Percentiles rank a stretch among this genome's conserved stretches.
Evolutionary conservation across 768 basidiomycete species (phyloP).

Genomic region (Termitomyces sp.): DNA sequence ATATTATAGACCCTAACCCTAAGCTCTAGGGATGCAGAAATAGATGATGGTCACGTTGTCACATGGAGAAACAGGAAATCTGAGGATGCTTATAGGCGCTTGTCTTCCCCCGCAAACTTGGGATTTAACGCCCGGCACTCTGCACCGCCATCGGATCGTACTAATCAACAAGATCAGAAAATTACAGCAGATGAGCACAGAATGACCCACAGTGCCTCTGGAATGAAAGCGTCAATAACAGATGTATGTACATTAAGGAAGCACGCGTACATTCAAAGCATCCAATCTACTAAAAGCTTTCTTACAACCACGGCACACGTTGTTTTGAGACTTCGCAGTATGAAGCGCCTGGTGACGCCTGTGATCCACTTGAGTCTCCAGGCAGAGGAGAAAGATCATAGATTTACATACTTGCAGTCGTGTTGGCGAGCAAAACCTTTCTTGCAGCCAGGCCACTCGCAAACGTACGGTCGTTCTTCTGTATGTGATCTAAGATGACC

Average conservation of each 20-base stretch:
- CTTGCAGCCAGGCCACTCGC: slow-evolving; percentile 90
- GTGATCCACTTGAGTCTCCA: slow-evolving; percentile 7
- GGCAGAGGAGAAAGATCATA: neutral
- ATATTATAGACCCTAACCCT: slow-evolving; percentile 16
- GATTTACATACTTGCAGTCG: slow-evolving; percentile 82
- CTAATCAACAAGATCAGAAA: slow-evolving; percentile 32
- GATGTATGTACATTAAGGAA: slow-evolving; percentile 14
- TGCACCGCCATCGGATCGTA: slow-evolving; percentile 80
- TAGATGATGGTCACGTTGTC: slow-evolving; percentile 3
- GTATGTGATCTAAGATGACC: slow-evolving; percentile 94
- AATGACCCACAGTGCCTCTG: slow-evolving; percentile 70
- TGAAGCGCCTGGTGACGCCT: slow-evolving; percentile 91
- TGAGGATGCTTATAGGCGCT: slow-evolving; percentile 6
- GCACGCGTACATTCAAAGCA: slow-evolving; percentile 79
- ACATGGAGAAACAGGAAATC: neutral
- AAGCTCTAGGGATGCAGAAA: slow-evolving; percentile 10
- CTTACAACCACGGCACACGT: slow-evolving; percentile 87
- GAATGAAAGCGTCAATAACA: slow-evolving; percentile 13
- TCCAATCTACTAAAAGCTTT: slow-evolving; percentile 94
- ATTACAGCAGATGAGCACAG: slow-evolving; percentile 10
- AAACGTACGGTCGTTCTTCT: slow-evolving; percentile 90
- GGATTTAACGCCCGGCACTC: slow-evolving; percentile 55
- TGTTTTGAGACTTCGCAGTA: slow-evolving; percentile 73
- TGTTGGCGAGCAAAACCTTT: slow-evolving; percentile 95
- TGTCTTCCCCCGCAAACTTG: slow-evolving; percentile 26